Evolutionary conservation across 768 basidiomycete genomes (phyloP).

Genomic region (Serendipita vermifera): DNA sequence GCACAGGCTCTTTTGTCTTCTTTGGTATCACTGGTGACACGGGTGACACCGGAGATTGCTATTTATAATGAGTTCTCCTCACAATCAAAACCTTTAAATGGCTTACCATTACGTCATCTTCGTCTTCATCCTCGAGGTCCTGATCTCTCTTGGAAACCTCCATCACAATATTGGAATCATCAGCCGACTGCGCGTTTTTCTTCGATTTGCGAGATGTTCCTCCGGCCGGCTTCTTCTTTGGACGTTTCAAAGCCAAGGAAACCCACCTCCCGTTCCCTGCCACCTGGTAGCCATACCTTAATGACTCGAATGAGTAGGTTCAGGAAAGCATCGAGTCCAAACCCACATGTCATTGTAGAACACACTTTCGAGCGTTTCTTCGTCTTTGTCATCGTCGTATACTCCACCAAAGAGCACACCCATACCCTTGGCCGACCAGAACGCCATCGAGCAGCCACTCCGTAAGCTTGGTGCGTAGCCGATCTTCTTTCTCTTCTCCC

Average conservation of each 20-base stretch:
- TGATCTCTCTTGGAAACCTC: conserved; percentile 16
- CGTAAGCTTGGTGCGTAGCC: conserved; percentile 60
- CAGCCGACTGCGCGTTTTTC: conserved; percentile 16
- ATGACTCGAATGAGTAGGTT: neutral
- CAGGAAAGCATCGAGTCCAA: neutral
- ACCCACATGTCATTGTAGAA: conserved; percentile 81
- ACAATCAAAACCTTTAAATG: too few species aligned
- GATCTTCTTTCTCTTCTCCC: conserved; percentile 73
- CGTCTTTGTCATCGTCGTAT: conserved; percentile 70
- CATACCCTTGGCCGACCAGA: conserved; percentile 53
- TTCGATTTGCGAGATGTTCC: conserved; percentile 37
- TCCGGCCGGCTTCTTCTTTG: conserved; percentile 38
- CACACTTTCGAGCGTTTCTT: conserved; percentile 70
- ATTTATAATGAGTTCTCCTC: too few species aligned
- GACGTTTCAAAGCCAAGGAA: conserved; percentile 52
- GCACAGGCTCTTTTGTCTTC: too few species aligned
- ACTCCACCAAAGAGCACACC: conserved; percentile 84
- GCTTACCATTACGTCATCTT: conserved; percentile 16
- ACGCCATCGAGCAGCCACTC: conserved; percentile 77
- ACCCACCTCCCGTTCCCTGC: conserved; percentile 66
- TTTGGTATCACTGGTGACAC: too few species aligned
- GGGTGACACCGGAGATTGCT: too few species aligned
- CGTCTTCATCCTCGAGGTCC: conserved; percentile 10
- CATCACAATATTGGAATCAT: conserved; percentile 12
- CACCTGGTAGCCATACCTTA: conserved; percentile 67